Conservation (phyloP, 352 stramenopile species). For the Phytopythium ostracodes region DNA sequence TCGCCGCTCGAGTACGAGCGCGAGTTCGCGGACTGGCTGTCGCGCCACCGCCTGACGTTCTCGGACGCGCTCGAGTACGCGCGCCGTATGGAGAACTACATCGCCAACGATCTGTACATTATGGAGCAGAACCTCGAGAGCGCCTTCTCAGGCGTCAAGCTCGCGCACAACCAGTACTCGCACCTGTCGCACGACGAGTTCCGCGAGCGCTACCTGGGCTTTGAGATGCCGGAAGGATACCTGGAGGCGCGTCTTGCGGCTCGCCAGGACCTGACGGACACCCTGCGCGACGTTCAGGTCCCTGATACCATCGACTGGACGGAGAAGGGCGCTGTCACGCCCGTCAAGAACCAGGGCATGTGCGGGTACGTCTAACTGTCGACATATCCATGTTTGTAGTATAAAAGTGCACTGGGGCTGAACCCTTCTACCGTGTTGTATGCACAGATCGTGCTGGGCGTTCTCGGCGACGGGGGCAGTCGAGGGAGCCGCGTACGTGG, state of each 20-base stretch:
- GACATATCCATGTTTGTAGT: background rate
- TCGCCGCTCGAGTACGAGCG: conserved; percentile 64
- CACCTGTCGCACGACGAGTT: conserved; percentile 94
- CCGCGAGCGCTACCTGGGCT: conserved; percentile 34
- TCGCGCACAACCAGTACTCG: conserved; percentile 93
- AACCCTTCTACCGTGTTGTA: background rate
- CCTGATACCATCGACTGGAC: conserved; percentile 90
- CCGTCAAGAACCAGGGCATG: conserved; percentile 95
- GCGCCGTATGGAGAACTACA: conserved; percentile 70
- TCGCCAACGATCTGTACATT: conserved; percentile 86
- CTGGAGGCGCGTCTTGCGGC: conserved; percentile 38
- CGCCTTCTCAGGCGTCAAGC: conserved; percentile 66
- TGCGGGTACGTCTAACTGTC: conserved; percentile 62
- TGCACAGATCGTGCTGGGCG: conserved; percentile 89
- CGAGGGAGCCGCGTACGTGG: conserved; percentile 93
- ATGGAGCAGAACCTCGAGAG: conserved; percentile 79
- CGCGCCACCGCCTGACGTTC: conserved; percentile 42
- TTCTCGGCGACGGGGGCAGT: conserved; percentile 96
- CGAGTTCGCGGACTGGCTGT: conserved; percentile 72
- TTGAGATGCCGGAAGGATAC: conserved; percentile 27
- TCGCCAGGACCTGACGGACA: conserved; percentile 10
- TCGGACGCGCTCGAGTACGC: conserved; percentile 66
- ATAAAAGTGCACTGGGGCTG: background rate
- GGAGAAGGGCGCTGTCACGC: conserved; percentile 90
- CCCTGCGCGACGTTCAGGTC: conserved; percentile 22